phyloP scores from a whole-genome alignment of 2,329 filamentous ascomycete genomes.

The Penicillium italicum region DNA sequence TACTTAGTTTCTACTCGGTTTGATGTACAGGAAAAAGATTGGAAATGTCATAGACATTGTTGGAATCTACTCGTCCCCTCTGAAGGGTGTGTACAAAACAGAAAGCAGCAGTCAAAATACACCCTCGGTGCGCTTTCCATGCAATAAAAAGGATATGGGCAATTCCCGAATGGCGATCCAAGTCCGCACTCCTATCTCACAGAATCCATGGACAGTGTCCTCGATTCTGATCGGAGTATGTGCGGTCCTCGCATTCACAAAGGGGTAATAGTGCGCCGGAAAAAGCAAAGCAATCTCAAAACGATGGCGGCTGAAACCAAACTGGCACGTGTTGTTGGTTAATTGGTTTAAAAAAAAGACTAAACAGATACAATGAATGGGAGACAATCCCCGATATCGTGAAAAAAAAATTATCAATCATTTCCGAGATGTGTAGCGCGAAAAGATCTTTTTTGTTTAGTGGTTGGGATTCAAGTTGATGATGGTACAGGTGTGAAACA shows the following conservation, averaged over 20 bases:
- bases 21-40: neutral
- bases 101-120: constrained; percentile 27
- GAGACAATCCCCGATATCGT: constrained; percentile 31
- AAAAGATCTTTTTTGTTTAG: constrained; percentile 37
- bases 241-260: neutral
- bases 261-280: constrained; percentile 4
- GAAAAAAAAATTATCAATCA: constrained; percentile 38
- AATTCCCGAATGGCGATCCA: constrained; percentile 4
- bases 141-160: constrained; percentile 20
- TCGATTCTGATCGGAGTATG: constrained; percentile 19
- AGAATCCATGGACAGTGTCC: neutral
- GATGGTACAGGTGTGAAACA: constrained; percentile 40
- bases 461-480: constrained; percentile 28
- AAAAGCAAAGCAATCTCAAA: constrained; percentile 32
- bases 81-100: constrained; percentile 32
- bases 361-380: constrained; percentile 35
- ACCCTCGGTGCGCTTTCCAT: constrained; percentile 29
- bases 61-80: constrained; percentile 20
- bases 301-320: constrained; percentile 23
- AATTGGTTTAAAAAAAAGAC: constrained; percentile 9
- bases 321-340: constrained; percentile 11
- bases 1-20: neutral
- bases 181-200: neutral
- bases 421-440: constrained; percentile 36
- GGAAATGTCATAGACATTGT: constrained; percentile 19